These are phyloP conservation scores for Fusarium armeniacum DNA, from an alignment of 2,329 filamentous ascomycete species.

Conservation along the genomic window DNA sequence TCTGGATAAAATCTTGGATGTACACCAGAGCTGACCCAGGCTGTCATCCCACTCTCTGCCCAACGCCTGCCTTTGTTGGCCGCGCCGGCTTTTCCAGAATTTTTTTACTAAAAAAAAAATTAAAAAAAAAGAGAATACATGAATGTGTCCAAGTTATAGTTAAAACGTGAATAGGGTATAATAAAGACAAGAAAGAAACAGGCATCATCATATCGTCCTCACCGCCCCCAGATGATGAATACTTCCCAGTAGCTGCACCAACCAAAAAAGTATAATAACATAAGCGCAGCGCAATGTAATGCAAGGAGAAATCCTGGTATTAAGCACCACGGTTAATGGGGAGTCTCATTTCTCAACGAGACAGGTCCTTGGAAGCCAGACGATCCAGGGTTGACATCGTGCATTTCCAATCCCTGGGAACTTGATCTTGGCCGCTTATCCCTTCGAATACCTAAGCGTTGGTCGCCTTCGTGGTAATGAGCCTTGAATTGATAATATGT, in stretches of 20 bases:
- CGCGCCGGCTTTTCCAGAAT: constrained; percentile 34
- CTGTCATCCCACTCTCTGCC: constrained; percentile 16
- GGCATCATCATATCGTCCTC: constrained; percentile 44
- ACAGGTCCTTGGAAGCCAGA: constrained; percentile 69
- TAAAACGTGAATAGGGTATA: constrained; percentile 43
- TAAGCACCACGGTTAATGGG: constrained; percentile 34
- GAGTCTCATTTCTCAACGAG: constrained; percentile 57
- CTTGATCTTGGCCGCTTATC: constrained; percentile 61
- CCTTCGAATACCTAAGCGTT: constrained; percentile 75
- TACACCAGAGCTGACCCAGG: constrained; percentile 19
- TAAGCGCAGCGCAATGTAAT: constrained; percentile 18
- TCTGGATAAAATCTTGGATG: constrained; percentile 29
- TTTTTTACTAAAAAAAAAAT: constrained; percentile 6
- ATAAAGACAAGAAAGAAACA: constrained; percentile 40
- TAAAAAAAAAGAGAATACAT: constrained; percentile 32
- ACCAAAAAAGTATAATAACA: constrained; percentile 26
- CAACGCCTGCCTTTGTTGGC: constrained; percentile 32
- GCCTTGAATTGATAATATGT: constrained; percentile 91
- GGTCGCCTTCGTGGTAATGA: constrained; percentile 82
- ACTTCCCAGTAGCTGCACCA: constrained; percentile 49
- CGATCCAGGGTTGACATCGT: constrained; percentile 67
- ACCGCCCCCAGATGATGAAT: constrained; percentile 40
- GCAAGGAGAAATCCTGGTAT: constrained; percentile 9
- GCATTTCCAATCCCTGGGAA: constrained; percentile 84
- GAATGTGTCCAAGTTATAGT: constrained; percentile 28